Base-by-base conservation (phyloP, 23 red algal genomes). In the Gracilariopsis chorda region DNA sequence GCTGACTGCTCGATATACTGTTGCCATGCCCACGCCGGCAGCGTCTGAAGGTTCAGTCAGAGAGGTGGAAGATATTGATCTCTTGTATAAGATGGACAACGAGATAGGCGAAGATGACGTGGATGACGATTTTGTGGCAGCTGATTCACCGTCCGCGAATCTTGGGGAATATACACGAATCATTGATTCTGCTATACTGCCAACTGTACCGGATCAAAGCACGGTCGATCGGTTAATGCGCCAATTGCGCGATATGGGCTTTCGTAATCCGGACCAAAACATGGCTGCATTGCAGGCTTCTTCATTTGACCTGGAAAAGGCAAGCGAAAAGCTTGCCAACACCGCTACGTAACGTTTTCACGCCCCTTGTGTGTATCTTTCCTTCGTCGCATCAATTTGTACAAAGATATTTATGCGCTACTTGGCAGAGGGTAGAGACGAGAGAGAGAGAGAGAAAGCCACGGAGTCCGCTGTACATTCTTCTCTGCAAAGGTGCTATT, bases 221-320 rank as follows among this genome's bases (percentile, higher is more conserved):
- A 70, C 45, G 25, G 21, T 87, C 20, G 42, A 67, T 29, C 12
- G 59, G 35, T 7, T 87, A 16, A 52, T 87, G 82, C 46, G 64
- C 41, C 43, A 87, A 17, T 37, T 87, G 23, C 21, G 82, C n/a
- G 60, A 71, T 73, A 70, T 52, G 44, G 82, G 82, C 44, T 87
- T 87, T 63, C 28, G 21, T 19, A 87, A 87, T 41, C 35, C 58
- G 2, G 52, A 87, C 21, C 35, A 68, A 48, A 87, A 87, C 44
- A 52, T 87, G 61, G 82, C 82, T 37, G 82, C 82, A 52, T 73
- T 87, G 65, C 58, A 87, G 40, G 82, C 82, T 0, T 67, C 82
- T 47, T 64, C 52, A 16, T 87, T 70, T 35, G 82, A 87, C 55
- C 35, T 87, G 16, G 60, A 87, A 70, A 70, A 64, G 30, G 82